A percentile compares a stretch with the other conserved stretches of the same genome.
phyloP scores from a whole-genome alignment of 2,329 filamentous ascomycete species.

The Chrysoporthe deuterocubensis region DNA sequence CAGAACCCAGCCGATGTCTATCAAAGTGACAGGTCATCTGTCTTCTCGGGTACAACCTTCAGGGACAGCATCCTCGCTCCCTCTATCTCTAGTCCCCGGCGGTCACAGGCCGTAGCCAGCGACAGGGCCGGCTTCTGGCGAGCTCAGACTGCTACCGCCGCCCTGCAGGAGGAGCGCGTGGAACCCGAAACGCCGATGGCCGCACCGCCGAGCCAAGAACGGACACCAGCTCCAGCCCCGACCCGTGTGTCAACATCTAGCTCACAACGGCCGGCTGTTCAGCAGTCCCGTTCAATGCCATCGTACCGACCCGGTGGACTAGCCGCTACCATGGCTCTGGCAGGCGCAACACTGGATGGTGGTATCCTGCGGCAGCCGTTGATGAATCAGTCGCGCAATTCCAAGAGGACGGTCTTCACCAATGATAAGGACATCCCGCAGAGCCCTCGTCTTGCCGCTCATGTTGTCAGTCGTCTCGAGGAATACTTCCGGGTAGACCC shows the following conservation, averaged over 20 bases:
- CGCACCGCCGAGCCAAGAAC: constrained; percentile 10
- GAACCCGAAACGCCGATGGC: neutral
- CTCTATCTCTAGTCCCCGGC: constrained; percentile 31
- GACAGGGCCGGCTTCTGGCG: constrained; percentile 24
- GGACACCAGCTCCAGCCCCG: constrained; percentile 5
- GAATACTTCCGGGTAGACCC: constrained; percentile 56
- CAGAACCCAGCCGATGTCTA: constrained; percentile 14
- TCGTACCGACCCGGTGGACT: constrained; percentile 9
- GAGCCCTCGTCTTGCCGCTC: constrained; percentile 51
- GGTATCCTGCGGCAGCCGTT: constrained; percentile 47
- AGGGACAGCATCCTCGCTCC: constrained; percentile 30
- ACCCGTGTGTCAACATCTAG: constrained; percentile 9
- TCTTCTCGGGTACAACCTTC: constrained; percentile 38
- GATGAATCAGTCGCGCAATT: constrained; percentile 49
- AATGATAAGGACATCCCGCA: constrained; percentile 43
- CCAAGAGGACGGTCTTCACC: constrained; percentile 44
- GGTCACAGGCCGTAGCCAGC: neutral
- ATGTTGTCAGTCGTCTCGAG: constrained; percentile 55
- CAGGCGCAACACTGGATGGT: constrained; percentile 32
- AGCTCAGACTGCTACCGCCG: constrained; percentile 20
- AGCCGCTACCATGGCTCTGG: constrained; percentile 23
- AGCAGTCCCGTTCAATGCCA: constrained; percentile 11
- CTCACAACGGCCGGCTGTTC: constrained; percentile 17
- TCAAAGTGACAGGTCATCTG: constrained; percentile 34
- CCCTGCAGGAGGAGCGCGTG: constrained; percentile 7